Evolutionary conservation across 257 asterid genomes (phyloP).

Genomic region (Solanum rostratum): DNA sequence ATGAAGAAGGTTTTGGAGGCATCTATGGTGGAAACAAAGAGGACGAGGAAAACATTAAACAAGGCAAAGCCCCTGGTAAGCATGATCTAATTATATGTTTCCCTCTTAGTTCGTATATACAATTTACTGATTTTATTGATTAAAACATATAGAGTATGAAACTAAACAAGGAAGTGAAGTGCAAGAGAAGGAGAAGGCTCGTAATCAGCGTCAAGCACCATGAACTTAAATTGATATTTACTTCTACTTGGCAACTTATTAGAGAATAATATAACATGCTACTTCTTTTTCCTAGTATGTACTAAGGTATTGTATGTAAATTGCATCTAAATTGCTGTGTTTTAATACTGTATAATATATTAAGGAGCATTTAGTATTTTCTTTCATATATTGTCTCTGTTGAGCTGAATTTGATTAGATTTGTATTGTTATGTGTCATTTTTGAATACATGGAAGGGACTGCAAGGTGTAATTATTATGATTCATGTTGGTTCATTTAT

Average conservation of each 20-base stretch:
- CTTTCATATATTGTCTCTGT: no score
- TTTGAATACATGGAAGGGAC: no score
- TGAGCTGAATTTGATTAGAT: no score
- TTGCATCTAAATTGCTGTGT: no score
- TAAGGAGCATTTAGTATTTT: no score
- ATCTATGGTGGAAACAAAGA: conserved; percentile 27
- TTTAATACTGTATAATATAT: no score
- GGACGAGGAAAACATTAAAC: conserved; percentile 15
- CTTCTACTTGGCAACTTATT: no score
- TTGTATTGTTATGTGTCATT: no score
- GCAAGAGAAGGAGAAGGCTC: conserved; percentile 51
- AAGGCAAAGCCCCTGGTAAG: conserved; percentile 7
- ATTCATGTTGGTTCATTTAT: no score
- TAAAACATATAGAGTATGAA: conserved; percentile 15
- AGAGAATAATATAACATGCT: no score
- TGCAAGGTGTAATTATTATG: no score
- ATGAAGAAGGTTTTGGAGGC: conserved; percentile 82
- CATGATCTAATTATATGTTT: neutral
- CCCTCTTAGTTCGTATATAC: neutral
- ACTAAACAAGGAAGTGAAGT: conserved; percentile 51
- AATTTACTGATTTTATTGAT: neutral
- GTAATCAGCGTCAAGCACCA: conserved; percentile 21
- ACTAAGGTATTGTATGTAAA: no score
- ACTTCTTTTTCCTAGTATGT: neutral
- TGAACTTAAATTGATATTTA: neutral